Conservation (phyloP, 768 basidiomycete genomes). For the Boletus pseudopeckii region DNA sequence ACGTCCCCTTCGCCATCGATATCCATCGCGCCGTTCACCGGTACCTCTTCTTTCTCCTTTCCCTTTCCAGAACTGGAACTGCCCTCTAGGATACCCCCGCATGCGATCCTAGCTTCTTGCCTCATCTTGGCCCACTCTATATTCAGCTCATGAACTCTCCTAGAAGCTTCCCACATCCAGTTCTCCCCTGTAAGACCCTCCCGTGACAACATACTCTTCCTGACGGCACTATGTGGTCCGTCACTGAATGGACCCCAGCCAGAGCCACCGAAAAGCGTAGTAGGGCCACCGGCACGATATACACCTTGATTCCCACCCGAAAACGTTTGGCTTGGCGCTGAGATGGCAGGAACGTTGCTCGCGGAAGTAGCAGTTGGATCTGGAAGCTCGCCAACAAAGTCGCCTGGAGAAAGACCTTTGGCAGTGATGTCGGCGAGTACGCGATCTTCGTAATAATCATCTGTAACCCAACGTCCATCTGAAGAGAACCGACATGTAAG, state of each 20-base stretch:
- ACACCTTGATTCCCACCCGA: constrained; percentile 59
- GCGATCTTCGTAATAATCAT: constrained; percentile 95
- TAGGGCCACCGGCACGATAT: constrained; percentile 89
- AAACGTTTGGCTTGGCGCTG: constrained; percentile 25
- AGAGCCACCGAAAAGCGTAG: constrained; percentile 82
- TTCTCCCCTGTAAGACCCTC: constrained; percentile 85
- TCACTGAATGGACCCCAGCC: constrained; percentile 89
- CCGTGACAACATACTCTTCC: constrained; percentile 73
- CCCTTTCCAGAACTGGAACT: constrained; percentile 28
- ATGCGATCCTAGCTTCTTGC: constrained; percentile 48
- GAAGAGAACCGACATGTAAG: not conserved
- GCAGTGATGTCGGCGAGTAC: constrained; percentile 70
- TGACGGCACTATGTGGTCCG: constrained; percentile 79
- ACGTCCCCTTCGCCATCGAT: constrained; percentile 27
- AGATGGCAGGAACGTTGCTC: constrained; percentile 39
- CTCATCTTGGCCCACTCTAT: constrained; percentile 61
- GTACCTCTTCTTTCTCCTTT: constrained; percentile 29
- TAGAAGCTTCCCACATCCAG: constrained; percentile 86
- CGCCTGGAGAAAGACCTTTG: constrained; percentile 80
- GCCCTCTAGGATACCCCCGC: constrained; percentile 46
- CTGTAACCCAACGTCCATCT: constrained; percentile 92
- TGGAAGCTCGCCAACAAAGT: constrained; percentile 77
- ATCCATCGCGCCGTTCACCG: constrained; percentile 27
- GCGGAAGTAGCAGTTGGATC: constrained; percentile 59
- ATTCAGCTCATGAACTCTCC: constrained; percentile 59